A percentile compares a stretch with the other conserved stretches of the same genome.
phyloP scores from a whole-genome alignment of 108 stramenopile genomes.

The Fragilariopsis cylindrus region DNA sequence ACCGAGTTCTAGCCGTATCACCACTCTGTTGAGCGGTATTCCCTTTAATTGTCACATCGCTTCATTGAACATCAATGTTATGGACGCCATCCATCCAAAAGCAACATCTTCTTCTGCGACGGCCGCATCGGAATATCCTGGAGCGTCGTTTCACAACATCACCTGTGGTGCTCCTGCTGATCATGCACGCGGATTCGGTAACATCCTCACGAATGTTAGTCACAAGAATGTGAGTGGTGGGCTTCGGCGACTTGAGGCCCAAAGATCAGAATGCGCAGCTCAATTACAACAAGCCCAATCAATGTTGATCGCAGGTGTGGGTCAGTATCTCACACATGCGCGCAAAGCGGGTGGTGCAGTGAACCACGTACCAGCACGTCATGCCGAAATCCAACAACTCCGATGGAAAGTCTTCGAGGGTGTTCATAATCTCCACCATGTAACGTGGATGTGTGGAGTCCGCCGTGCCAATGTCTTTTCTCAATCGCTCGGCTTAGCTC shows the following conservation, averaged over 20 bases:
- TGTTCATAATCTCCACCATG: conserved; percentile 63
- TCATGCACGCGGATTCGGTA: conserved; percentile 85
- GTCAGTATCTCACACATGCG: conserved; percentile 49
- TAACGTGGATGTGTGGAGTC: conserved; percentile 81
- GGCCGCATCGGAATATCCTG: conserved; percentile 22
- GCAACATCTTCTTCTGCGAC: not conserved
- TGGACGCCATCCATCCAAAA: conserved; percentile 38
- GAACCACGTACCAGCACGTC: conserved; percentile 61
- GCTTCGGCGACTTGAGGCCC: conserved; percentile 70
- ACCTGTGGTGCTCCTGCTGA: conserved; percentile 88
- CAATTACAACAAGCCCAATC: conserved; percentile 48
- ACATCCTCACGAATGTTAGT: conserved; percentile 45
- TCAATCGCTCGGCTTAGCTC: conserved; percentile 78
- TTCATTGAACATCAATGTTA: conserved; percentile 51
- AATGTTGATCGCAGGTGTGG: conserved; percentile 55
- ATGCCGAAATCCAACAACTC: conserved; percentile 45
- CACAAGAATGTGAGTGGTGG: conserved; percentile 54
- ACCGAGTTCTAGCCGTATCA: conserved; percentile 58
- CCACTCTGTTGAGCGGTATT: conserved; percentile 62
- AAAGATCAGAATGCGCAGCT: conserved; percentile 50
- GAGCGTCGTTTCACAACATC: conserved; percentile 58
- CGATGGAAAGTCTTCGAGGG: conserved; percentile 61
- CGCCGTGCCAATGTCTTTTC: conserved; percentile 83
- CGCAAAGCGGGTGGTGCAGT: conserved; percentile 37
- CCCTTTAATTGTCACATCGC: conserved; percentile 86